Evolutionary conservation across 2,329 filamentous ascomycete genomes (phyloP).

Genomic region (Bipolaris oryzae): DNA sequence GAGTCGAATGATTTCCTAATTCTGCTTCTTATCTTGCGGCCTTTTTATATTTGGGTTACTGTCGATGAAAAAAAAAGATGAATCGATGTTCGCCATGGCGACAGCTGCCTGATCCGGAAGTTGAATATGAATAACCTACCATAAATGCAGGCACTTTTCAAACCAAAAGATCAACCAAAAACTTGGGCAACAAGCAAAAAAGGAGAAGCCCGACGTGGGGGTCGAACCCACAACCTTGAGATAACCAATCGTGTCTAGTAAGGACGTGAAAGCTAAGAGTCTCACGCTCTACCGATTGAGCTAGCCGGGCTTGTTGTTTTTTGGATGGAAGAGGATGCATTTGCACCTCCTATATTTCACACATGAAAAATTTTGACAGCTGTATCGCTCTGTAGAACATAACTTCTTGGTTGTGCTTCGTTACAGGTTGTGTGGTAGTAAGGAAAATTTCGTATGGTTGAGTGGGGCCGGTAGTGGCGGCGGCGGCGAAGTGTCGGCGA

Average conservation of each 20-base stretch:
- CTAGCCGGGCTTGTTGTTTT: conserved; percentile 14
- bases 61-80: too few species aligned
- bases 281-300: conserved; percentile 52
- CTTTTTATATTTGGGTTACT: too few species aligned
- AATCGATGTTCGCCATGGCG: too few species aligned
- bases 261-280: conserved; percentile 41
- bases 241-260: conserved; percentile 17
- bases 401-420: neutral
- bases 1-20: too few species aligned
- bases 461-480: conserved; percentile 10
- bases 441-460: conserved; percentile 6
- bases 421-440: neutral
- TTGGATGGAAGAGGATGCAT: neutral
- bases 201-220: conserved; percentile 19
- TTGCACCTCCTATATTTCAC: neutral
- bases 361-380: fast-evolving
- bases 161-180: neutral
- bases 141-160: neutral
- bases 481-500: conserved; percentile 9
- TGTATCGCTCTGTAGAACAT: neutral
- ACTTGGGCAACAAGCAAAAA: neutral
- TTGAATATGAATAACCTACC: too few species aligned
- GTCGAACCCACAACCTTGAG: conserved; percentile 25
- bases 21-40: too few species aligned
- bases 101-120: too few species aligned